Evolutionary conservation across 2,329 filamentous ascomycete genomes (phyloP).

Genomic region (Fusarium austroafricanum): DNA sequence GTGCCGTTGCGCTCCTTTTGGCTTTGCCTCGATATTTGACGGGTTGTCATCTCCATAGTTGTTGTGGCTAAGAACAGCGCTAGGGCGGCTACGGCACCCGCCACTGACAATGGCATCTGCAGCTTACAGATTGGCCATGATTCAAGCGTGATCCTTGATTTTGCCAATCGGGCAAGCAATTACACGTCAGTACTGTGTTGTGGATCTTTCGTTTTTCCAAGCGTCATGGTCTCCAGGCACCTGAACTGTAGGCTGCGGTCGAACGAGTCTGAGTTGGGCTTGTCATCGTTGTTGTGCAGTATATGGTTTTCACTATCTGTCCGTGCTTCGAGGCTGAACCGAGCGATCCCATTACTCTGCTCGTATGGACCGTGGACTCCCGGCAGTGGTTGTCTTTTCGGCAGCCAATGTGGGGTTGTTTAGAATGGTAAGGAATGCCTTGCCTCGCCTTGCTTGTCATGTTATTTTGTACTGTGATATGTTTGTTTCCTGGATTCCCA

Average conservation of each 20-base stretch:
- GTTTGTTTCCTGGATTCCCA: constrained; percentile 29
- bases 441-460: constrained; percentile 9
- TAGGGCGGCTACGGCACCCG: constrained; percentile 47
- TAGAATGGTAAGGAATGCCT: constrained; percentile 31
- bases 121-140: constrained; percentile 38
- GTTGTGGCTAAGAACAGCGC: constrained; percentile 43
- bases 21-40: constrained; percentile 40
- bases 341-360: constrained; percentile 8
- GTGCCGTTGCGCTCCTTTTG: constrained; percentile 30
- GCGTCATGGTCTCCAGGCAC: background rate
- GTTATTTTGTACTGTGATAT: constrained; percentile 6
- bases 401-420: constrained; percentile 31
- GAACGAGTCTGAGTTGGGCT: background rate
- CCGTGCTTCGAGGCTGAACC: constrained; percentile 20
- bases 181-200: constrained; percentile 36
- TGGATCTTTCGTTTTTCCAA: constrained; percentile 23
- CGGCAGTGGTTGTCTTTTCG: constrained; percentile 36
- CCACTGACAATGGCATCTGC: constrained; percentile 45
- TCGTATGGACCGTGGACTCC: constrained; percentile 1
- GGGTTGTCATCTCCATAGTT: constrained; percentile 43
- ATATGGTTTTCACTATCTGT: background rate
- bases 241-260: background rate
- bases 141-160: constrained; percentile 36
- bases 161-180: constrained; percentile 38
- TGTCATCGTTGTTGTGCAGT: background rate